Base-by-base conservation (phyloP, 139 green algal genomes). In the Chlorella sp. region DNA sequence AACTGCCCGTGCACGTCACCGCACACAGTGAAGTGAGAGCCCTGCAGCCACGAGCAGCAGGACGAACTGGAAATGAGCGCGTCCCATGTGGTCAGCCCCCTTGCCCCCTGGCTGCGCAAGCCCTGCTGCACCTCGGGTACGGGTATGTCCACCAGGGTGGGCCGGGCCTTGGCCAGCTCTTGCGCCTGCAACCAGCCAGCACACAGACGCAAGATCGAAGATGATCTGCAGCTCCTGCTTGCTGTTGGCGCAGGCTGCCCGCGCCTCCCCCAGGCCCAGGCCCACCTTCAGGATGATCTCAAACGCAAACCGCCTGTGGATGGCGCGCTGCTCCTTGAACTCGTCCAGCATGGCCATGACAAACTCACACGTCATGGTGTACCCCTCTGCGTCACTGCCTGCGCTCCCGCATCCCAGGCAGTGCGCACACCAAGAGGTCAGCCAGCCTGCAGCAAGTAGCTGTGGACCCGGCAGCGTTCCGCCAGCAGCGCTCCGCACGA, bases 271-370 rank as follows among this genome's bases (percentile, higher is more conserved):
- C n/a, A n/a, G n/a, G 42, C 42, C 42, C 17, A 36, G 1, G 1
- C 74, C 0, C 49, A 80, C 80, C 77, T 74, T 50, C 1, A 81
- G 29, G 34, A 90, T 73, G 68, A 90, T 90, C 71, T 90, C 79
- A 49, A 83, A 87, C 29, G 81, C 85, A 24, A 83, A 89, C 26
- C 87, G 76, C 71, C 74, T 77, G 83, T 98, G 93, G 24, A 99
- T 88, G 6, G 80, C 63, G 66, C 85, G 88, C 83, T 97, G 91
- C 31, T 85, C 81, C 74, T 89, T 92, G 80, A 99, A 99, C 29
- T 87, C 83, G 42, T 88, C 78, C 74, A 99, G 74, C 95, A 99
- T 98, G 29, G 77, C 86, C 71, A 88, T 33, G 35, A 98, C 85
- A 79, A 99, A 99, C 2, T 91, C 86, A 23, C 80, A 69, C 1